Percentiles rank a stretch among this genome's conserved stretches.
Conservation (phyloP, 148 eudicot genomes). For the Rhododendron griersonianum region DNA sequence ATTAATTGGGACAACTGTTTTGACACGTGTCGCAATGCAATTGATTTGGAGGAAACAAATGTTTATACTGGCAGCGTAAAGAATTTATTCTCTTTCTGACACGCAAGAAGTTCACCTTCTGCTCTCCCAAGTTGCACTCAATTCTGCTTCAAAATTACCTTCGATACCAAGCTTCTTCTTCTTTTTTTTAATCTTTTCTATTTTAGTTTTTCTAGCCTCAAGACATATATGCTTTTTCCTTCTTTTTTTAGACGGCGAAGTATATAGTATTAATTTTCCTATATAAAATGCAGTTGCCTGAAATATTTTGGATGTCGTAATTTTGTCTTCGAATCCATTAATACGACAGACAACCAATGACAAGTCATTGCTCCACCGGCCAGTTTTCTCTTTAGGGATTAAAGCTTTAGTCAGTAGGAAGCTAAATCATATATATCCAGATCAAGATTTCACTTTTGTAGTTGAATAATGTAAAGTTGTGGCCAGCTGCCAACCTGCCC, state of each 20-base stretch:
- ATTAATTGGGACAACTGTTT: too few relatives aligned
- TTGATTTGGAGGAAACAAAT: too few relatives aligned
- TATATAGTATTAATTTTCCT: not conserved
- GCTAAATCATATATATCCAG: not conserved
- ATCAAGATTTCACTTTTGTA: not conserved
- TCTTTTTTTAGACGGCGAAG: too few relatives aligned
- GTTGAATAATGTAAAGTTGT: not conserved
- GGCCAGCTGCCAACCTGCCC: not conserved
- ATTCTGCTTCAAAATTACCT: conserved; percentile 8
- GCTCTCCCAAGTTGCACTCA: not conserved
- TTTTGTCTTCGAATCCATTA: not conserved
- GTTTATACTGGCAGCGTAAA: too few relatives aligned
- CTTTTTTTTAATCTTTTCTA: not conserved
- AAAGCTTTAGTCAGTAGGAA: not conserved
- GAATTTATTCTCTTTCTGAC: not conserved
- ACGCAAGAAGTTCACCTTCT: conserved; percentile 6
- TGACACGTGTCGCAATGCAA: too few relatives aligned
- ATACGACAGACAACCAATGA: not conserved
- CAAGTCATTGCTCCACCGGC: not conserved
- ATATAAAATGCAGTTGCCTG: not conserved
- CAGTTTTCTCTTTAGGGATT: not conserved
- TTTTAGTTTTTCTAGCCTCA: not conserved
- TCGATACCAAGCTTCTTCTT: not conserved
- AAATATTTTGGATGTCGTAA: not conserved
- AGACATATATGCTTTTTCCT: too few relatives aligned